A percentile compares a stretch with the other conserved stretches of the same genome.
phyloP scores from a whole-genome alignment of 257 asterid species.

The Lavandula angustifolia region DNA sequence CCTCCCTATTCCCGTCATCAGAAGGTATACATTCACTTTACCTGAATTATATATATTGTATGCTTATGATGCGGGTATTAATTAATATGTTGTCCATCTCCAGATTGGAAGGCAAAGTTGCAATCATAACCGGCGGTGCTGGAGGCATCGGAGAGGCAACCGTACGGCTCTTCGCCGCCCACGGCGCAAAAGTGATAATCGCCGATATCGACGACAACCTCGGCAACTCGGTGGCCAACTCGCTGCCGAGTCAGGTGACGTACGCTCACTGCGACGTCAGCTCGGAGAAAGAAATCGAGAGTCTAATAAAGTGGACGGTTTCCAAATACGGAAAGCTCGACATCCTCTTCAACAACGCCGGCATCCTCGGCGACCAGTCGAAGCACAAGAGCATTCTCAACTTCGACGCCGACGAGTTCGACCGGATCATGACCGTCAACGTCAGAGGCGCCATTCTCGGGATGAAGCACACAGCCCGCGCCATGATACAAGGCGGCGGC shows the following conservation, averaged over 20 bases:
- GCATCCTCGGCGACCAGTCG: conserved; percentile 29
- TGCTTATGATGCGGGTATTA: no score
- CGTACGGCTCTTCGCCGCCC: conserved; percentile 58
- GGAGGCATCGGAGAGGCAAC: conserved; percentile 88
- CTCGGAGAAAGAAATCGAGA: conserved; percentile 56
- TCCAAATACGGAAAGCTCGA: conserved; percentile 47
- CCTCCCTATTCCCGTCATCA: conserved; percentile 24
- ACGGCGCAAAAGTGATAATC: conserved; percentile 69
- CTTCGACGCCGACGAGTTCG: conserved; percentile 49
- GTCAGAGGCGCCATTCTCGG: conserved; percentile 41
- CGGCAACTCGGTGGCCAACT: conserved; percentile 50
- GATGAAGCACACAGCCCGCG: conserved; percentile 81
- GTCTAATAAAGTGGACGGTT: conserved; percentile 46
- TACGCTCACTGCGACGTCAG: conserved; percentile 67
- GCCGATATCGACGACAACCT: conserved; percentile 63
- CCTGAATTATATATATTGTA: no score
- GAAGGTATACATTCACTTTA: conserved; percentile 52
- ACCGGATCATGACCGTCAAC: conserved; percentile 27
- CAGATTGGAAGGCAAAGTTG: conserved; percentile 72
- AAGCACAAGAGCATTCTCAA: conserved; percentile 38
- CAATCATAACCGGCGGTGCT: conserved; percentile 82
- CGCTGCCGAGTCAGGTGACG: conserved; percentile 41
- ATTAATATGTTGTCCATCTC: not conserved
- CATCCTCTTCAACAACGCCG: conserved; percentile 32
- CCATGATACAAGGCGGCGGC: conserved; percentile 50